These are phyloP conservation scores for Auxenochlorella pyrenoidosa DNA, from an alignment of 139 green algal species.

Conservation along the genomic window DNA sequence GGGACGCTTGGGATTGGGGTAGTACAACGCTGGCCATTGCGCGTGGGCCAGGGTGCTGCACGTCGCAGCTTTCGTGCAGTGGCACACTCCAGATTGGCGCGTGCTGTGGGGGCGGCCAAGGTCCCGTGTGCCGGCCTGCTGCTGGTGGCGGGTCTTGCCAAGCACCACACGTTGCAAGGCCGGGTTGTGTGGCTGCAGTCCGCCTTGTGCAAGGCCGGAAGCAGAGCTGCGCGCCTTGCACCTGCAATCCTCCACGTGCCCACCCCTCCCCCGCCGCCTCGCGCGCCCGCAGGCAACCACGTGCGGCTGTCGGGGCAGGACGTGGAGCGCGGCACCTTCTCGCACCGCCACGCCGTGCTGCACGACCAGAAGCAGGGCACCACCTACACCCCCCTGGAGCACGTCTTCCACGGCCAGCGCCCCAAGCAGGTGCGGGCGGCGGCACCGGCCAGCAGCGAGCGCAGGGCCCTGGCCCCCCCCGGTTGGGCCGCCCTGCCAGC, in stretches of 20 bases:
- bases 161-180: too few species aligned
- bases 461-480: too few species aligned
- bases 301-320: slow-evolving; percentile 97
- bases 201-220: too few species aligned
- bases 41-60: not conserved
- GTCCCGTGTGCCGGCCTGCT: not conserved
- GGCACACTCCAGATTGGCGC: too few species aligned
- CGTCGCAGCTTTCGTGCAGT: too few species aligned
- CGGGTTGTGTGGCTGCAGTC: too few species aligned
- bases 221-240: too few species aligned
- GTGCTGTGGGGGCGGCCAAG: not conserved
- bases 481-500: too few species aligned
- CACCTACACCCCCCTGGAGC: slow-evolving; percentile 84
- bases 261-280: not conserved
- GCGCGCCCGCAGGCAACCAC: slow-evolving; percentile 82
- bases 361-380: slow-evolving; percentile 68
- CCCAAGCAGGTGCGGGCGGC: slow-evolving; percentile 73
- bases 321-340: slow-evolving; percentile 98
- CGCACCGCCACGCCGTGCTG: slow-evolving; percentile 92
- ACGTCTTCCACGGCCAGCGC: slow-evolving; percentile 85
- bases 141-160: not conserved
- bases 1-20: too few species aligned
- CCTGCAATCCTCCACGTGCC: too few species aligned
- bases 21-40: too few species aligned
- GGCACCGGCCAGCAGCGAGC: not conserved